A percentile compares a stretch with the other conserved stretches of the same genome.
These are phyloP conservation scores for Colletotrichum trifolii DNA, from an alignment of 2,329 filamentous ascomycete genomes.

Conservation along the genomic window DNA sequence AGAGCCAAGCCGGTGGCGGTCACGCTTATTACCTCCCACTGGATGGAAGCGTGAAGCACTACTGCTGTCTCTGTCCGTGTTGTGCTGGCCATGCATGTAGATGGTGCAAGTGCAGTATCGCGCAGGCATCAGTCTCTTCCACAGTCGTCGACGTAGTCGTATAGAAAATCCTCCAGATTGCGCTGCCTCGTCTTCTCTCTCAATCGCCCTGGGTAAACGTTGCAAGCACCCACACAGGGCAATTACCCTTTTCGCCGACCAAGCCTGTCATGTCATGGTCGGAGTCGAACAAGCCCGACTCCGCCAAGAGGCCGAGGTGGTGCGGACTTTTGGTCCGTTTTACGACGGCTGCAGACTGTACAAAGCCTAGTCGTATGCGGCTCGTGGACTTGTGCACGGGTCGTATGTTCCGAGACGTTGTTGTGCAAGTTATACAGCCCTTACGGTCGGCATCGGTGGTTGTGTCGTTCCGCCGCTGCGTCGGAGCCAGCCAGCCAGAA, in stretches of 20 bases:
- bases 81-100: too few species aligned
- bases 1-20: background rate
- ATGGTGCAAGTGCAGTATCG: too few species aligned
- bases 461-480: too few species aligned
- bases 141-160: too few species aligned
- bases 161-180: background rate
- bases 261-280: background rate
- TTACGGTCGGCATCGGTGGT: background rate
- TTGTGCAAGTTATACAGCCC: conserved; percentile 17
- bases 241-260: too few species aligned
- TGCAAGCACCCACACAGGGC: background rate
- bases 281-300: background rate
- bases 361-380: conserved; percentile 21
- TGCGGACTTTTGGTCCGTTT: conserved; percentile 4
- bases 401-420: background rate
- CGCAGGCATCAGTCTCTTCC: too few species aligned
- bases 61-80: too few species aligned
- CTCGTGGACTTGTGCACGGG: conserved; percentile 18
- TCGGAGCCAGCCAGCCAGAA: too few species aligned
- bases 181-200: too few species aligned
- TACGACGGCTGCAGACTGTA: conserved; percentile 31
- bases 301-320: background rate
- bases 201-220: background rate
- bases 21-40: background rate
- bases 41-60: too few species aligned